Evolutionary conservation across 2,329 filamentous ascomycete species (phyloP).

Genomic region (Drechslerella dactyloides): DNA sequence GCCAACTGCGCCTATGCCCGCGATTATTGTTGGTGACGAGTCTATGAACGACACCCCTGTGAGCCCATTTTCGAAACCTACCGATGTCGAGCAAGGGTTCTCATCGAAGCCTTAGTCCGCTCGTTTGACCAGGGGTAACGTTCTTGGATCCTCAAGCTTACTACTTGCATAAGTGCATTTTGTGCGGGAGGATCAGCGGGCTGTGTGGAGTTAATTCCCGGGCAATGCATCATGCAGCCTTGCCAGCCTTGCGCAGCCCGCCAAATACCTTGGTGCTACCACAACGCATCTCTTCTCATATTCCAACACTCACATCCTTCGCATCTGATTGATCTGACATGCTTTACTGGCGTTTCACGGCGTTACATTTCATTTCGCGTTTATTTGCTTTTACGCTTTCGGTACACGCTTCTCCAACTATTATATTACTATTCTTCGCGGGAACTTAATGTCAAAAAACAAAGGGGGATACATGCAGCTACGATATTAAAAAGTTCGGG

Average conservation of each 20-base stretch:
- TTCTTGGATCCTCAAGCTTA: too few species aligned
- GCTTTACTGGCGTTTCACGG: not conserved
- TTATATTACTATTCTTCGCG: not conserved
- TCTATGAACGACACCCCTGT: slow-evolving; percentile 27
- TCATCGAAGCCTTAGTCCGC: slow-evolving; percentile 17
- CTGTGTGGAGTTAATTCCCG: not conserved
- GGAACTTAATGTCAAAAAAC: too few species aligned
- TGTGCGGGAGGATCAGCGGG: not conserved
- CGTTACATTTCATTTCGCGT: not conserved
- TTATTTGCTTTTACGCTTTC: not conserved
- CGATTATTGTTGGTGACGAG: slow-evolving; percentile 45
- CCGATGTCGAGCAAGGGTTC: slow-evolving; percentile 37
- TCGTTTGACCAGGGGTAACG: too few species aligned
- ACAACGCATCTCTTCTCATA: not conserved
- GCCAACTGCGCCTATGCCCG: slow-evolving; percentile 24
- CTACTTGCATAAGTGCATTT: not conserved
- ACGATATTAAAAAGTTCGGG: too few species aligned
- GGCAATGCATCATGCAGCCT: too few species aligned
- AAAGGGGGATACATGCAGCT: too few species aligned
- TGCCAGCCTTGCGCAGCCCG: not conserved
- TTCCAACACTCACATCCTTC: not conserved
- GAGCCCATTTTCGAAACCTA: slow-evolving; percentile 42
- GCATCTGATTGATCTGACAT: not conserved
- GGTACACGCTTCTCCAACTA: not conserved
- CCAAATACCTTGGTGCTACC: not conserved